Evolutionary conservation across 805 yeast species (phyloP).

Genomic region (Saccharomycopsis sp.): DNA sequence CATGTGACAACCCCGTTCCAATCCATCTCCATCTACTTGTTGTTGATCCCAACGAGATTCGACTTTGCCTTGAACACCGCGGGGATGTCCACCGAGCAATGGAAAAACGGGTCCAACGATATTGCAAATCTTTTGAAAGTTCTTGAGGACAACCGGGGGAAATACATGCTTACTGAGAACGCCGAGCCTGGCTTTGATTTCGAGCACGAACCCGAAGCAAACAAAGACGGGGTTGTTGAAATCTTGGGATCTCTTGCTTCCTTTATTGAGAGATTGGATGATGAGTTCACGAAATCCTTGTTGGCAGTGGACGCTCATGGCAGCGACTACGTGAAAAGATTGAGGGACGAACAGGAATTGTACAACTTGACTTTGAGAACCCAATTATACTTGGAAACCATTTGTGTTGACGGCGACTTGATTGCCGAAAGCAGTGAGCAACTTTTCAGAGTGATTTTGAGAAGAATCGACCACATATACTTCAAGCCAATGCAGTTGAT

Average conservation of each 20-base stretch:
- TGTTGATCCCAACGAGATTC: constrained; percentile 80
- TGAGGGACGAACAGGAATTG: constrained; percentile 74
- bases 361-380: constrained; percentile 73
- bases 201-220: constrained; percentile 58
- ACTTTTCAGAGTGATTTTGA: constrained; percentile 63
- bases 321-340: constrained; percentile 81
- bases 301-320: constrained; percentile 92
- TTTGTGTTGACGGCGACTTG: constrained; percentile 32
- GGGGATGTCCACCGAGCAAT: constrained; percentile 69
- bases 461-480: constrained; percentile 88
- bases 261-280: constrained; percentile 87
- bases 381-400: constrained; percentile 74
- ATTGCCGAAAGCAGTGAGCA: constrained; percentile 38
- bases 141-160: constrained; percentile 49
- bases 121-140: constrained; percentile 53
- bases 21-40: constrained; percentile 63
- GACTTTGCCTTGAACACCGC: constrained; percentile 63
- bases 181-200: constrained; percentile 66
- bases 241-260: constrained; percentile 81
- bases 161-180: constrained; percentile 66
- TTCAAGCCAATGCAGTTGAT: constrained; percentile 80
- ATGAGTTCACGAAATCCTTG: constrained; percentile 82
- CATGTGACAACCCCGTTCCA: constrained; percentile 59
- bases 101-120: constrained; percentile 65
- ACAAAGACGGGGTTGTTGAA: constrained; percentile 57